A percentile compares a stretch with the other conserved stretches of the same genome.
Conservation (phyloP, 164 flowering plant genomes). For the Berberis thunbergii region DNA sequence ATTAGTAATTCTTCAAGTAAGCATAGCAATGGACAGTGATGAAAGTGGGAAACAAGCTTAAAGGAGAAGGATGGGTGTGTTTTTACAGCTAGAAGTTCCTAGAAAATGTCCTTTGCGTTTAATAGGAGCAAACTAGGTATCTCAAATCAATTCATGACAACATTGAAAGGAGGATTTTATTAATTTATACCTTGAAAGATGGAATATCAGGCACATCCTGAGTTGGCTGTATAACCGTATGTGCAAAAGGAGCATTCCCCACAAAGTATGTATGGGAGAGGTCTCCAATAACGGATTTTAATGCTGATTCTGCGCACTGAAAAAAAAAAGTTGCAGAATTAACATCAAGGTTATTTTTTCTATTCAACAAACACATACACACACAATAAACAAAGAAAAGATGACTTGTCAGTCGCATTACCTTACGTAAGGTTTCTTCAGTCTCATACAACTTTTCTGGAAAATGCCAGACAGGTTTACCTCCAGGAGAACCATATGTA, state of each 20-base stretch:
- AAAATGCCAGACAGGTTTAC: conserved; percentile 86
- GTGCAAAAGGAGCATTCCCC: conserved; percentile 96
- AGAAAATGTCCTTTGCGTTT: too few relatives aligned
- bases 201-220: conserved; percentile 26
- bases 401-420: conserved; percentile 11
- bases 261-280: conserved; percentile 87
- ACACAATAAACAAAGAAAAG: conserved; percentile 2
- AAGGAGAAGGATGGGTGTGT: background rate
- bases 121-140: background rate
- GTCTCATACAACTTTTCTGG: conserved; percentile 82
- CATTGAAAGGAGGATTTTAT: background rate
- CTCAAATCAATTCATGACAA: background rate
- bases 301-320: conserved; percentile 97
- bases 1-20: too few relatives aligned
- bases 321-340: conserved; percentile 8
- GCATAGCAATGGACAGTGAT: too few relatives aligned
- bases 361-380: background rate
- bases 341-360: background rate
- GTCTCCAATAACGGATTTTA: conserved; percentile 74
- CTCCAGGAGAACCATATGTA: conserved; percentile 44
- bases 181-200: conserved; percentile 52
- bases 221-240: conserved; percentile 47
- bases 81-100: too few relatives aligned
- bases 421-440: conserved; percentile 85
- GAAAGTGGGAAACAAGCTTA: too few relatives aligned